Percentiles rank a stretch among this genome's conserved stretches.
Conservation (phyloP, 2,329 filamentous ascomycete species). For the Arthrobotrys entomopaga region DNA sequence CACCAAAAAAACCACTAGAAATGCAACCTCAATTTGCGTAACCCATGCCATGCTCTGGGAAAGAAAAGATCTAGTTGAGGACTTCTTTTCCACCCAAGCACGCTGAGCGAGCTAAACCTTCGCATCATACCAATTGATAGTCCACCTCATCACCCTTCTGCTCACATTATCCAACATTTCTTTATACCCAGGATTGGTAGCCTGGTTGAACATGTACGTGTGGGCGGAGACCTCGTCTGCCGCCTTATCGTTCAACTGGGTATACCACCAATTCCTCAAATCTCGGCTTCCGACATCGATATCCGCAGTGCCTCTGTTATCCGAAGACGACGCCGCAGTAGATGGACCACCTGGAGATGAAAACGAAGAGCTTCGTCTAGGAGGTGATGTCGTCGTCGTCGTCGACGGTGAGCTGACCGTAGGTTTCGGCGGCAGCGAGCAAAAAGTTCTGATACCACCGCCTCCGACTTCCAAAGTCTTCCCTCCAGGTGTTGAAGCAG, state of each 20-base stretch:
- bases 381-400: background rate
- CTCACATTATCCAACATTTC: constrained; percentile 74
- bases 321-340: constrained; percentile 14
- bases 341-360: constrained; percentile 8
- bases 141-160: constrained; percentile 73
- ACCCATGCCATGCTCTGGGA: too few relatives aligned
- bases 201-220: constrained; percentile 79
- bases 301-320: constrained; percentile 57
- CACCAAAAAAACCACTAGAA: too few relatives aligned
- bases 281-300: constrained; percentile 56
- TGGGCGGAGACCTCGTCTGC: constrained; percentile 83
- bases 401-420: constrained; percentile 44
- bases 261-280: constrained; percentile 70
- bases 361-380: constrained; percentile 8
- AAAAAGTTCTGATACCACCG: constrained; percentile 83
- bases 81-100: constrained; percentile 2
- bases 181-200: constrained; percentile 77
- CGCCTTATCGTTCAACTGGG: constrained; percentile 80
- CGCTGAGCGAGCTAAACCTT: constrained; percentile 60
- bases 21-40: too few relatives aligned
- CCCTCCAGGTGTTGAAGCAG: constrained; percentile 64
- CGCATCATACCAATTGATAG: constrained; percentile 73
- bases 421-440: constrained; percentile 75
- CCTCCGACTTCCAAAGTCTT: constrained; percentile 68
- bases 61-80: constrained; percentile 22